Evolutionary conservation across 2,329 filamentous ascomycete species (phyloP), one percentile per base, ranked within the genome.

Genomic region (Sclerotinia spermophila): DNA sequence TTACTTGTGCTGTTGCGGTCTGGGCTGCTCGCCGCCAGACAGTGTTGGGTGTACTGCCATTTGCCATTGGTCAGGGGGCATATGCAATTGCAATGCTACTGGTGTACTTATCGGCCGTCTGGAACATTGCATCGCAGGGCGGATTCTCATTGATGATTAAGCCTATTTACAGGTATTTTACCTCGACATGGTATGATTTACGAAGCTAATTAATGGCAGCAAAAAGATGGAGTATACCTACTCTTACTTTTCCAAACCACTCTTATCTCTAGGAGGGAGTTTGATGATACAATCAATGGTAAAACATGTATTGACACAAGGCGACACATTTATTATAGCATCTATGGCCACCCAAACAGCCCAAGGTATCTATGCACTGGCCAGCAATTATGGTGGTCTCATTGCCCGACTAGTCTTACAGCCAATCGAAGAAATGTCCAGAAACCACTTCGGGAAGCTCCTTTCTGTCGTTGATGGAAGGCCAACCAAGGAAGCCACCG

Each of bases 221-320:
- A 68, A 74, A 44, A 42, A 66, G 15, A 61, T 73, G n/a, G 64
- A 68, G 15, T 79, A 75, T 55, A 40, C 77, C 24, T 67, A 75
- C 15, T 75, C 77, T 13, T 79, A 77, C 72, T 93, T 97, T 78
- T 91, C 92, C 71, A 83, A 83, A 17, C 86, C 89, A 2, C 88
- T 96, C 1, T 82, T 96, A 40, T 86, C 86, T 24, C 86, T 98
- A 5, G 91, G 91, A 5, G 85, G 86, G n/a, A 96, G 91, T 77
- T 87, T 98, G 80, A 95, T 94, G 82, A 83, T 94, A 10, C 96
- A 99, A 81, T 94, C 92, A 48, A 82, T 93, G 30, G 88, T 98
- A 77, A 99, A 99, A 81, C 95, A 98, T 79, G 79, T 98, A 67
- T 87, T 99, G 67, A 98, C 96, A 0, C 94, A 98, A 81, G 96